A percentile compares a stretch with the other conserved stretches of the same genome.
Evolutionary conservation across 1,284 basidiomycete species (phyloP).

Genomic region (Naganishia albida): DNA sequence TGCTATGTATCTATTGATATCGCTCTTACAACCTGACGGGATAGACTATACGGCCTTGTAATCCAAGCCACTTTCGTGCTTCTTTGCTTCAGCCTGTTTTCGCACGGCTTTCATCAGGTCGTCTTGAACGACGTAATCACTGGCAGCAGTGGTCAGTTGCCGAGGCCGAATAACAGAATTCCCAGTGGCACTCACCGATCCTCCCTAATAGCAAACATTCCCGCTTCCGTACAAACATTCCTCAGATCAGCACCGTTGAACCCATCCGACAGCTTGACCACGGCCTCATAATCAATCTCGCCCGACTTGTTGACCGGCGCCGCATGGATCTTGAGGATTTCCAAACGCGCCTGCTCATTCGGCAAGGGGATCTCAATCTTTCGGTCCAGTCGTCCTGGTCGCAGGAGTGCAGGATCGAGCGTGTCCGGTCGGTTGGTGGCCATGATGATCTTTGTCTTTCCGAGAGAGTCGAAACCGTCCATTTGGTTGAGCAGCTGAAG

Average conservation of each 20-base stretch:
- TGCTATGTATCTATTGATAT: conserved; percentile 11
- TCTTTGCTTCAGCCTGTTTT: conserved; percentile 94
- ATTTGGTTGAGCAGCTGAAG: conserved; percentile 97
- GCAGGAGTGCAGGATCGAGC: conserved; percentile 92
- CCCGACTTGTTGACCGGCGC: conserved; percentile 91
- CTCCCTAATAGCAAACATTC: conserved; percentile 98
- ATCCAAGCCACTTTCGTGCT: conserved; percentile 70
- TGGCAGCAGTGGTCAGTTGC: conserved; percentile 45
- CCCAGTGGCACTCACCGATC: conserved; percentile 67
- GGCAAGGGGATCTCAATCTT: conserved; percentile 99
- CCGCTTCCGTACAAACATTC: conserved; percentile 96
- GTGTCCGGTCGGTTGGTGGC: conserved; percentile 96
- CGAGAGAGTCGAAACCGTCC: conserved; percentile 98
- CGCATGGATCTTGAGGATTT: conserved; percentile 98
- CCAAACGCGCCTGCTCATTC: conserved; percentile 89
- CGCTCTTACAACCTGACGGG: conserved; percentile 6
- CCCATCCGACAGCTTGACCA: conserved; percentile 91
- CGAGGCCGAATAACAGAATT: background rate
- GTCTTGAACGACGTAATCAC: conserved; percentile 88
- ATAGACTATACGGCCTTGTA: conserved; percentile 32
- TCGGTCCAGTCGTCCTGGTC: conserved; percentile 92
- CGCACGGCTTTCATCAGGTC: conserved; percentile 97
- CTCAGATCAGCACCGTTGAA: conserved; percentile 96
- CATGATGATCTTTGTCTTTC: conserved; percentile 97
- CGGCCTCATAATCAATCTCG: conserved; percentile 93